Conservation (phyloP, 2,329 filamentous ascomycete species). For the Neoarthrinium moseri region DNA sequence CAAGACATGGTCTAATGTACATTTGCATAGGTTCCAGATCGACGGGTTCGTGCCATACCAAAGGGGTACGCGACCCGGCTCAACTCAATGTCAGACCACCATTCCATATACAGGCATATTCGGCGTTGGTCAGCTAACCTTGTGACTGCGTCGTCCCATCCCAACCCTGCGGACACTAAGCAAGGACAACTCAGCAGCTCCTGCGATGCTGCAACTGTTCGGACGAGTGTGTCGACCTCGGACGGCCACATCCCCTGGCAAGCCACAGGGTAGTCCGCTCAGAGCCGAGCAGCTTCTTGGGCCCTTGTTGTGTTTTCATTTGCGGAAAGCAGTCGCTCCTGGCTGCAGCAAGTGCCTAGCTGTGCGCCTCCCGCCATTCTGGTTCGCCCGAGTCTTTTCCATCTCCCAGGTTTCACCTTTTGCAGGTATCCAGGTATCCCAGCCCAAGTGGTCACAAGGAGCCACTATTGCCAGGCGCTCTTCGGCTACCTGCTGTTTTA, state of each 20-base stretch:
- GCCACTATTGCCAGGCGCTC: too few species aligned
- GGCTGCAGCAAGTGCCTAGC: not conserved
- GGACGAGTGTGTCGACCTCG: not conserved
- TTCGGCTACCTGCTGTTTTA: not conserved
- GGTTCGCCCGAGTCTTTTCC: not conserved
- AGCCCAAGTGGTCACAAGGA: not conserved
- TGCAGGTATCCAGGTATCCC: not conserved
- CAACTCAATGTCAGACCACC: not conserved
- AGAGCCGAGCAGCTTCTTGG: not conserved
- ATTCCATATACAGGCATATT: not conserved
- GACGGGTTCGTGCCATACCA: not conserved
- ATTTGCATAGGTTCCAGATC: not conserved
- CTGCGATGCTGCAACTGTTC: too few species aligned
- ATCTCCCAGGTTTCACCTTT: not conserved
- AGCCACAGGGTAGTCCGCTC: not conserved
- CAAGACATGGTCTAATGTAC: not conserved
- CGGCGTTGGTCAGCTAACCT: not conserved
- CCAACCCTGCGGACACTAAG: too few species aligned
- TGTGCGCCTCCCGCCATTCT: not conserved
- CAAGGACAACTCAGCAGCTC: too few species aligned
- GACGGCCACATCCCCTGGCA: too few species aligned
- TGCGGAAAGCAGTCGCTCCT: not conserved
- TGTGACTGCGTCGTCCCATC: not conserved
- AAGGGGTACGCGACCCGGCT: constrained; percentile 2
- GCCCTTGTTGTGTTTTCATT: not conserved